Base-by-base conservation (phyloP, 116 monocot genomes). In the Posidonia oceanica region DNA sequence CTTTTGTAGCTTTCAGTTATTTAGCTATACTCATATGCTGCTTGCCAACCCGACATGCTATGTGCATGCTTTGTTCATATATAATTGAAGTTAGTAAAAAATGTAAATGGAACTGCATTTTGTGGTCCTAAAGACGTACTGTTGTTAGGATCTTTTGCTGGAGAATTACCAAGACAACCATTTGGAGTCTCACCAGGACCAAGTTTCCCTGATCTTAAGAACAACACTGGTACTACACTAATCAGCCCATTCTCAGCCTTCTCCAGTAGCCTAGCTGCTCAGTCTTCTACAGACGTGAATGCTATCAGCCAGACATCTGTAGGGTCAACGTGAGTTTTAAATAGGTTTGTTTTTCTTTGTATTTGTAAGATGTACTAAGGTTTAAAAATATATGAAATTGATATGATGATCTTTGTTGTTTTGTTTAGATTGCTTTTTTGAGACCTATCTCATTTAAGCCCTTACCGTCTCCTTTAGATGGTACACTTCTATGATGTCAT, bases 171-270 rank as follows among this genome's bases (percentile, higher is more conserved):
- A 16, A n/a, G 17, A 41, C 56, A 61, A 61, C 20, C 59, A 61
- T 71, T 71, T 48, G 71, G 48, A 61, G 59, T 38, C 44, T 60
- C 51, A 14, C 44, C 61, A 41, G 71, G 60, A 7, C 23, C 21
- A 61, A 44, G 22, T 61, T 6, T 48, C 39, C 36, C 5, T 20
- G 17, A 71, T 44, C 29, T 23, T 20, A 71, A 71, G 13, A 71
- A 14, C 48, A 61, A 51, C 17, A 8, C 55, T 69, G 57, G 17
- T 55, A 51, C 39, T 13, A 51, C 15, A 18, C 71, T 48, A 61
- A 71, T 37, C 61, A 71, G 29, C 44, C 20, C 20, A 14, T 71
- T 71, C 44, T 51, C 48, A 44, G 44, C 71, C n/a, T 48, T 54
- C 10, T 4, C 5, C 16, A 69, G 36, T 37, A 57, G 11, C 54